These are phyloP conservation scores for Miscanthus sacchariflorus DNA, from an alignment of 202 grass and related monocot species.

Conservation along the genomic window DNA sequence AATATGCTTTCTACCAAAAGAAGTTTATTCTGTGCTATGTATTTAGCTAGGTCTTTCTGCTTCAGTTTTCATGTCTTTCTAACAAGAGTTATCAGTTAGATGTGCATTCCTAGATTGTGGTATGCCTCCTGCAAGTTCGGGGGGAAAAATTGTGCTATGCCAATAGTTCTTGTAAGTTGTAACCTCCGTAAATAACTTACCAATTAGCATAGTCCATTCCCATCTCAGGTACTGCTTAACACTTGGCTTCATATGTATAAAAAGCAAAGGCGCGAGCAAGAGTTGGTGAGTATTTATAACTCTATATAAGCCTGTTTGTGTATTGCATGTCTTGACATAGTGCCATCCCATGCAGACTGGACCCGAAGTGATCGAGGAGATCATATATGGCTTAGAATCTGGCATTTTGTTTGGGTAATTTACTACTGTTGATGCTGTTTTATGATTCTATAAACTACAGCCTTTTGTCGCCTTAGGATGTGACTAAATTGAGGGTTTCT, in stretches of 20 bases:
- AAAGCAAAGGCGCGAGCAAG: slow-evolving; percentile 84
- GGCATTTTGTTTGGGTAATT: slow-evolving; percentile 98
- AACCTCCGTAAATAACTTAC: slow-evolving; percentile 11
- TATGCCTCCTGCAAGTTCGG: background rate
- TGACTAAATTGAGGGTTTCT: slow-evolving; percentile 22
- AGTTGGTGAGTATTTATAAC: slow-evolving; percentile 65
- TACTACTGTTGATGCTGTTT: slow-evolving; percentile 12
- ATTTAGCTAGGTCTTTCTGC: background rate
- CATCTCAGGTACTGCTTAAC: slow-evolving; percentile 77
- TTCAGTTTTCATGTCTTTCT: background rate
- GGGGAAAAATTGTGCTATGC: background rate
- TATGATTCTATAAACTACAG: background rate
- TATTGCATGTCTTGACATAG: slow-evolving; percentile 49
- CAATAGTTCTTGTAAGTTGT: background rate
- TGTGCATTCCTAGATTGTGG: slow-evolving; percentile 30
- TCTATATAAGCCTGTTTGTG: slow-evolving; percentile 9
- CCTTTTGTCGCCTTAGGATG: background rate
- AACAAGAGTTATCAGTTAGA: background rate
- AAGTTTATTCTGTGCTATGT: background rate
- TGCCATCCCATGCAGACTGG: slow-evolving; percentile 62
- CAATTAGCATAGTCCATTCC: background rate
- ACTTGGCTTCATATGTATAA: slow-evolving; percentile 98
- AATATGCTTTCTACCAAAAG: slow-evolving; percentile 17
- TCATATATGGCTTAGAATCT: slow-evolving; percentile 94
- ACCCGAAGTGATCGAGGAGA: slow-evolving; percentile 94